Evolutionary conservation across 2,329 filamentous ascomycete genomes (phyloP).

Genomic region (Neofusicoccum sp.): DNA sequence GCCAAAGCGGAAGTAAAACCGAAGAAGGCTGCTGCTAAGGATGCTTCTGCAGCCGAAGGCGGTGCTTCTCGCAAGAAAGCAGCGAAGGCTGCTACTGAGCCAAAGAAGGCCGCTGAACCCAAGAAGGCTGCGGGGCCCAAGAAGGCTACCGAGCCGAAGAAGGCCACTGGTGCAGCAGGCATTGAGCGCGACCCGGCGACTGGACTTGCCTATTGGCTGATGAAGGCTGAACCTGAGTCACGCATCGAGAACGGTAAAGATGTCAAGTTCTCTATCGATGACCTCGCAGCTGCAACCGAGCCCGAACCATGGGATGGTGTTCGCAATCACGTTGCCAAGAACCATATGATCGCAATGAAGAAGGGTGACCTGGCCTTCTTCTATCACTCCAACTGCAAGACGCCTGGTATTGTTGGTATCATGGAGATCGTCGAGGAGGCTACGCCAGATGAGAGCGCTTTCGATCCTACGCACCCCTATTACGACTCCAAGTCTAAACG

Average conservation of each 20-base stretch:
- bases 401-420: slow-evolving; percentile 81
- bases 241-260: slow-evolving; percentile 85
- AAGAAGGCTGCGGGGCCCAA: slow-evolving; percentile 6
- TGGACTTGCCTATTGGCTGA: slow-evolving; percentile 46
- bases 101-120: neutral
- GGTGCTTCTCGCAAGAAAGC: neutral
- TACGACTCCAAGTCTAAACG: slow-evolving; percentile 77
- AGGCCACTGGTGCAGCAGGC: neutral
- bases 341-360: slow-evolving; percentile 90
- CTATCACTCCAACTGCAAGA: slow-evolving; percentile 93
- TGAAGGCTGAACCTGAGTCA: slow-evolving; percentile 73
- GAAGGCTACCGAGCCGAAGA: slow-evolving; percentile 2
- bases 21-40: neutral
- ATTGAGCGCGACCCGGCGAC: slow-evolving; percentile 13
- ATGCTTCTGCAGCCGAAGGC: neutral
- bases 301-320: slow-evolving; percentile 91
- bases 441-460: slow-evolving; percentile 75
- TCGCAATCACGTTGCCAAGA: slow-evolving; percentile 65
- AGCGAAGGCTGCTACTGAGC: neutral
- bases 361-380: slow-evolving; percentile 93
- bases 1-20: slow-evolving; percentile 7
- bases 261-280: slow-evolving; percentile 93
- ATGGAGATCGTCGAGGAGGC: slow-evolving; percentile 90
- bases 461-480: slow-evolving; percentile 74
- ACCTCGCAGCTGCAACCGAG: slow-evolving; percentile 69